These are phyloP conservation scores for Patellifolia procumbens DNA, from an alignment of 179 eudicot species.

Conservation along the genomic window DNA sequence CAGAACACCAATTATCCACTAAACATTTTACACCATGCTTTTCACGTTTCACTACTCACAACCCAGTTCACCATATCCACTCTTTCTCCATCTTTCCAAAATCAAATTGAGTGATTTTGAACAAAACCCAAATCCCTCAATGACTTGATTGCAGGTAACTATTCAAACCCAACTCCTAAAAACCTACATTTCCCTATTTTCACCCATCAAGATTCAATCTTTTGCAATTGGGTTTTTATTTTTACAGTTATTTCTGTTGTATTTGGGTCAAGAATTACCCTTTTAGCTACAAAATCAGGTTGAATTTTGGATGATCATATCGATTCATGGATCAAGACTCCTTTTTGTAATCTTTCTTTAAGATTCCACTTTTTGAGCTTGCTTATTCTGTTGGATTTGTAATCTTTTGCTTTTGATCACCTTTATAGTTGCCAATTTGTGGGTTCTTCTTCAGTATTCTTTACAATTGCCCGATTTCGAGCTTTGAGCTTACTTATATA, in stretches of 20 bases:
- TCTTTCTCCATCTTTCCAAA: too few species aligned
- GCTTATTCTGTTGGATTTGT: conserved; percentile 4
- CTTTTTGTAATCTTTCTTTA: background rate
- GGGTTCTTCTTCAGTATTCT: background rate
- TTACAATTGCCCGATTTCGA: background rate
- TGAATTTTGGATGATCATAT: conserved; percentile 16
- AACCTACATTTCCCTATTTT: background rate
- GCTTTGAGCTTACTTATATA: background rate
- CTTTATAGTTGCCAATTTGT: background rate
- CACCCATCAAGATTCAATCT: background rate
- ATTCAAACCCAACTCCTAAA: too few species aligned
- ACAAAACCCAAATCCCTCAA: too few species aligned
- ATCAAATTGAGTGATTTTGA: background rate
- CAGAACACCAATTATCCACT: too few species aligned
- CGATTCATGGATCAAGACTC: background rate
- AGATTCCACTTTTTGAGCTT: conserved; percentile 6
- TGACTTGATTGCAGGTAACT: background rate
- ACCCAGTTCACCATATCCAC: too few species aligned
- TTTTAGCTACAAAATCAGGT: background rate
- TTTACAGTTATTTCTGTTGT: background rate
- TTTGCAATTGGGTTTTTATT: background rate
- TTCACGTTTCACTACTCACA: too few species aligned
- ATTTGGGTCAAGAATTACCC: background rate
- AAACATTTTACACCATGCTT: too few species aligned
- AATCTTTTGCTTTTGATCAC: background rate